Conservation (phyloP, 345 rosid genomes). For the Salix exigua region DNA sequence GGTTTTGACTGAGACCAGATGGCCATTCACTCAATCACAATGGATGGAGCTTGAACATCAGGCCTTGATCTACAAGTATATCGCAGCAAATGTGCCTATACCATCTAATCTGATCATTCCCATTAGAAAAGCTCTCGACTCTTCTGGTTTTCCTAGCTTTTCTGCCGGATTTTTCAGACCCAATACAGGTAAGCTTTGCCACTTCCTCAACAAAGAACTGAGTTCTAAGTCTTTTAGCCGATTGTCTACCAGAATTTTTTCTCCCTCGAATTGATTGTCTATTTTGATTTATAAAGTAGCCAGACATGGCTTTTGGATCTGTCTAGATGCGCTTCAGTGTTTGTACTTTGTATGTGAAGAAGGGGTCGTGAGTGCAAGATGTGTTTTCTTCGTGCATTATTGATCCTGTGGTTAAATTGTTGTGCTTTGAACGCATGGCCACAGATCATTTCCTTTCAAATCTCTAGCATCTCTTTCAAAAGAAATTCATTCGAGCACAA, state of each 20-base stretch:
- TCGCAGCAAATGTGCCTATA: slow-evolving; percentile 68
- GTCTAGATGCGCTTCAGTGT: not conserved
- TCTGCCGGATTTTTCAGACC: slow-evolving; percentile 42
- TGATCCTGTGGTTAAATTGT: not conserved
- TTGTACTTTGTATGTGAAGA: not conserved
- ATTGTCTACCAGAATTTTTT: too few relatives aligned
- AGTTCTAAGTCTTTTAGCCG: too few relatives aligned
- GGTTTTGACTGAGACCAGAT: slow-evolving; percentile 37
- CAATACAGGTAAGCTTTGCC: slow-evolving; percentile 47
- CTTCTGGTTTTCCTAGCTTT: slow-evolving; percentile 44
- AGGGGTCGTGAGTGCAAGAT: not conserved
- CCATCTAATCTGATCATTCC: slow-evolving; percentile 75
- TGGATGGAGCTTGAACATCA: slow-evolving; percentile 97
- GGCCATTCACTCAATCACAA: slow-evolving; percentile 65
- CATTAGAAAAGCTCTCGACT: slow-evolving; percentile 65
- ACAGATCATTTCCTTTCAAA: not conserved
- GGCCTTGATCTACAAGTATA: slow-evolving; percentile 85
- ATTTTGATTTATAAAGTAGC: not conserved
- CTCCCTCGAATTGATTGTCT: not conserved
- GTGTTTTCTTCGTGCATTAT: not conserved
- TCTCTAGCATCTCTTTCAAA: not conserved
- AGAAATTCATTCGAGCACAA: not conserved
- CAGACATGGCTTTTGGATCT: not conserved
- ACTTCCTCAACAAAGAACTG: not conserved
- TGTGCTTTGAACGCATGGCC: not conserved